phyloP scores from a whole-genome alignment of 2,329 filamentous ascomycete species.

The Chrysoporthe cubensis region DNA sequence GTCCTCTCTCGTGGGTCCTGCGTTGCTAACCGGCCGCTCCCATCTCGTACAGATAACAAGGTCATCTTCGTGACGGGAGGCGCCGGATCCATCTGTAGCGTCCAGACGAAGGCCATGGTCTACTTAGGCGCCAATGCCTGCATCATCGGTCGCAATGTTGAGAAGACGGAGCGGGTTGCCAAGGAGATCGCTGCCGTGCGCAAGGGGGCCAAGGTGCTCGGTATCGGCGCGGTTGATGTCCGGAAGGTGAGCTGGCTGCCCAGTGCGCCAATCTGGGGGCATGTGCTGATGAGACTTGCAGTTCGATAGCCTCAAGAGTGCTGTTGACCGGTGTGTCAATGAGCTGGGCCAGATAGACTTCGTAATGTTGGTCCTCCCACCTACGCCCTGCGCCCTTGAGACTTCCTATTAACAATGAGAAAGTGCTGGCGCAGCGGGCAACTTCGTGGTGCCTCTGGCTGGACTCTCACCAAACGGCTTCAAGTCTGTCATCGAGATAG shows the following conservation, averaged over 20 bases:
- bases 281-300: slow-evolving; percentile 35
- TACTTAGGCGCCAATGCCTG: slow-evolving; percentile 90
- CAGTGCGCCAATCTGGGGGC: neutral
- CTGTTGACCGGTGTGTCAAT: slow-evolving; percentile 77
- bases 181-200: slow-evolving; percentile 81
- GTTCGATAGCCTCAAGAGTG: slow-evolving; percentile 68
- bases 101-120: slow-evolving; percentile 89
- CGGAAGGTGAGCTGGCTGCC: slow-evolving; percentile 58
- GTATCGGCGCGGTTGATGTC: slow-evolving; percentile 80
- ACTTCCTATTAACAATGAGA: slow-evolving; percentile 11
- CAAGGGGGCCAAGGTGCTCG: slow-evolving; percentile 80
- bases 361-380: slow-evolving; percentile 70
- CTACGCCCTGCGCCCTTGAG: neutral
- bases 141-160: slow-evolving; percentile 86
- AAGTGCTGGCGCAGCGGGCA: slow-evolving; percentile 91
- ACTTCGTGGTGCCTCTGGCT: slow-evolving; percentile 87
- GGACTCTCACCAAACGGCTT: slow-evolving; percentile 87
- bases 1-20: neutral
- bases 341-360: slow-evolving; percentile 91
- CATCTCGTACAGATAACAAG: slow-evolving; percentile 66
- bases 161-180: slow-evolving; percentile 83
- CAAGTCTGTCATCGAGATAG: slow-evolving; percentile 95
- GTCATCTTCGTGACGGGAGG: slow-evolving; percentile 96
- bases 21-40: neutral
- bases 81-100: slow-evolving; percentile 90